Conservation (phyloP, 306 rosid genomes). For the Mucuna pruriens region DNA sequence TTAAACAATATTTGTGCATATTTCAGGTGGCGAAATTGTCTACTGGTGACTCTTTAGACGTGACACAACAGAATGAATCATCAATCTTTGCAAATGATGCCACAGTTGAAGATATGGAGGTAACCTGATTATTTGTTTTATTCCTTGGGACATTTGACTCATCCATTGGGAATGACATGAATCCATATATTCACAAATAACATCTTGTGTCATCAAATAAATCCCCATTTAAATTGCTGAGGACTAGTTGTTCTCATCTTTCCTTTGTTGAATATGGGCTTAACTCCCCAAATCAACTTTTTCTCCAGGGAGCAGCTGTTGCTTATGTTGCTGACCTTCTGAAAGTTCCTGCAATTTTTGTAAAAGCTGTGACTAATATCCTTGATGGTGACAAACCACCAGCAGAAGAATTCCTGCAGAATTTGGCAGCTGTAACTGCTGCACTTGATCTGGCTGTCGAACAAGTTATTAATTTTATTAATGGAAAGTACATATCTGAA, state of each 20-base stretch:
- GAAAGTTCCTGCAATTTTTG: conserved; percentile 80
- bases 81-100: conserved; percentile 85
- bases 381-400: conserved; percentile 86
- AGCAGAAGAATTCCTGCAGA: conserved; percentile 90
- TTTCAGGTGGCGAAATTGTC: conserved; percentile 83
- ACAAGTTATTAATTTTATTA: conserved; percentile 66
- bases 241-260: not conserved
- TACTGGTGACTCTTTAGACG: conserved; percentile 95
- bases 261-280: conserved; percentile 1
- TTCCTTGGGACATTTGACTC: conserved; percentile 10
- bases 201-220: conserved; percentile 8
- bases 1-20: conserved; percentile 27
- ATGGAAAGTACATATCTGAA: conserved; percentile 69
- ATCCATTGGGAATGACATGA: conserved; percentile 9
- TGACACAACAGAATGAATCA: conserved; percentile 83
- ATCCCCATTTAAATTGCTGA: not conserved
- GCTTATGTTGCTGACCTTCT: conserved; percentile 94
- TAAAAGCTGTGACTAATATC: conserved; percentile 89
- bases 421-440: conserved; percentile 79
- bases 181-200: conserved; percentile 10
- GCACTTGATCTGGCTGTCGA: conserved; percentile 74
- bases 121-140: conserved; percentile 29
- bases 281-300: not conserved
- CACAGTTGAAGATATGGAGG: conserved; percentile 96
- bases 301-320: conserved; percentile 91